phyloP scores from a whole-genome alignment of 2,329 filamentous ascomycete species.

The Penicillium sp. region DNA sequence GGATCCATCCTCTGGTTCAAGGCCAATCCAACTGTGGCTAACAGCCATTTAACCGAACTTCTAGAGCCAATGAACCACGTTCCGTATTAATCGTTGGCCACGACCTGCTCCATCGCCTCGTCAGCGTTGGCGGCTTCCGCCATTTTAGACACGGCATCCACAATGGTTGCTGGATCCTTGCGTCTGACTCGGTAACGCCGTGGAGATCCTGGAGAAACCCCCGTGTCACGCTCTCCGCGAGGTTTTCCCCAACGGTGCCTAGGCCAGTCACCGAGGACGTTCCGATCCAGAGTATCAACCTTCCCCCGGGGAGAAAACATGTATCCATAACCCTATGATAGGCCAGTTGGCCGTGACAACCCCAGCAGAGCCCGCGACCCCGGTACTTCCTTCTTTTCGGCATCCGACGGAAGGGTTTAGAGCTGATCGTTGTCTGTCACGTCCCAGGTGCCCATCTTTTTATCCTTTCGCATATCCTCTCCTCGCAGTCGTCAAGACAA shows the following conservation, averaged over 20 bases:
- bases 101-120: conserved; percentile 1
- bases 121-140: not conserved
- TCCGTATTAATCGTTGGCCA: not conserved
- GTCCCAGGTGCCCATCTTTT: not conserved
- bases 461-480: not conserved
- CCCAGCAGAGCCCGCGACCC: not conserved
- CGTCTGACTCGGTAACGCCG: conserved; percentile 1
- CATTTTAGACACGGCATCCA: not conserved
- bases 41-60: not conserved
- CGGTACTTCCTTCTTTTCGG: not conserved
- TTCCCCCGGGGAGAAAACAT: conserved; percentile 13
- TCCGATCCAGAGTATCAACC: not conserved
- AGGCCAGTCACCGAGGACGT: conserved; percentile 1
- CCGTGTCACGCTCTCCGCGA: conserved; percentile 7
- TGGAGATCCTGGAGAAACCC: conserved; percentile 8
- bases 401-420: not conserved
- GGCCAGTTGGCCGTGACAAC: not conserved
- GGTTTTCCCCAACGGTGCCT: conserved; percentile 11
- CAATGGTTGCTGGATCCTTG: not conserved
- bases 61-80: not conserved
- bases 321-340: not conserved
- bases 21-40: not conserved
- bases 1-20: not conserved
- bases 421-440: not conserved
- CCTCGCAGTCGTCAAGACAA: not conserved